Evolutionary conservation across 1,139 yeast genomes (phyloP), one percentile per base, ranked within the genome.

Genomic region (Keqinozyma sinolaborantium): DNA sequence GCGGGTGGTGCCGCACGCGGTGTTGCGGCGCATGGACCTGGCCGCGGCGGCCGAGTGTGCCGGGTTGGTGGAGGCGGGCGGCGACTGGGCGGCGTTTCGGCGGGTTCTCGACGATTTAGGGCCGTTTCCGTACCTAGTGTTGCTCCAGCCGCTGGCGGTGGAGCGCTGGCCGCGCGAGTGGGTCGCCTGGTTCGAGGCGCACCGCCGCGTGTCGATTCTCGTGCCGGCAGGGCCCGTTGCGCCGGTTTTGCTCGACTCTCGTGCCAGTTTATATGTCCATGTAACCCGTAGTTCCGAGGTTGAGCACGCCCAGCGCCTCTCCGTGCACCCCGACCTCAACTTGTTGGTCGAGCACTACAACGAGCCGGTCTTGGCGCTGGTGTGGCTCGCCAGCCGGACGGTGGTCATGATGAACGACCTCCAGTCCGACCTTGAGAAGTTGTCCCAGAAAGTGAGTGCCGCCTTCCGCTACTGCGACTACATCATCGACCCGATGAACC

Each of bases 401-500:
- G 10, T 18, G 7, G 21, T 18, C 21, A 18, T 18, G 21, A 18
- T 18, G 21, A 7, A 7, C 21, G 7, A 7, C 21, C 10, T 18
- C 7, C 21, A 18, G 10, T 18, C 21, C 7, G 21, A 18, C 9
- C 21, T 18, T 10, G 10, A 18, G 10, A 10, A 18, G 9, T 10
- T 18, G 7, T 10, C 7, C 10, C 21, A 7, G 10, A 18, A 18
- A 18, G 9, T 18, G 7, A 18, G 10, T 10, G 9, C 9, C 9
- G 7, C 10, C 10, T 41, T 34, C 25, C 13, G 26, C 12, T 33
- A 28, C 25, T 23, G 29, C 18, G 30, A 37, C 13, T 41, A 29
- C 26, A 24, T 49, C 3, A 47, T 50, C 8, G 57, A 55, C 13
- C 97, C 96, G 0, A 58, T 88, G 25, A 84, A 84, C 49, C 96